Percentiles rank a stretch among this genome's conserved stretches.
phyloP scores from a whole-genome alignment of 2,329 filamentous ascomycete species.

The Zelopaecilomyces penicillatus region DNA sequence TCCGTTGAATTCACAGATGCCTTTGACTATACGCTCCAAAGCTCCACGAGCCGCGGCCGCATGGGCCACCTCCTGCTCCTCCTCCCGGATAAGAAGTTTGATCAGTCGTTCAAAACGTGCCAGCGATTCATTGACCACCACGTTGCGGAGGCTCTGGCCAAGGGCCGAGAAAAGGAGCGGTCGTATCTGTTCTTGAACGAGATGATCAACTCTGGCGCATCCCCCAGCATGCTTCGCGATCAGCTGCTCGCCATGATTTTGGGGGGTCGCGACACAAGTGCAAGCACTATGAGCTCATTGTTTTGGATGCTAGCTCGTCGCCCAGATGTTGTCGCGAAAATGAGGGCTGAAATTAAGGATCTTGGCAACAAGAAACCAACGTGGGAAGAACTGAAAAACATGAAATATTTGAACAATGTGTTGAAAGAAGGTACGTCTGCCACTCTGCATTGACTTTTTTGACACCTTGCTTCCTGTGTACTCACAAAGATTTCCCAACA shows the following conservation, averaged over 20 bases:
- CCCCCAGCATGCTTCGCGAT: slow-evolving; percentile 37
- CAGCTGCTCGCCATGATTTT: slow-evolving; percentile 47
- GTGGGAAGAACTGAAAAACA: slow-evolving; percentile 48
- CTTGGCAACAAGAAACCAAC: slow-evolving; percentile 35
- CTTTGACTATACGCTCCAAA: slow-evolving; percentile 39
- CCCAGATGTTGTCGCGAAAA: slow-evolving; percentile 33
- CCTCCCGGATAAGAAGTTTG: slow-evolving; percentile 28
- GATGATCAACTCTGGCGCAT: slow-evolving; percentile 38
- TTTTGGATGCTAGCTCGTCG: slow-evolving; percentile 39
- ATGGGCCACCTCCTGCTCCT: slow-evolving; percentile 31
- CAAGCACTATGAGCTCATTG: slow-evolving; percentile 38
- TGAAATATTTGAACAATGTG: slow-evolving; percentile 52
- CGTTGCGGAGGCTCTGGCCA: slow-evolving; percentile 31
- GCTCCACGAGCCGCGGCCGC: slow-evolving; percentile 29
- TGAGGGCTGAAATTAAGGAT: slow-evolving; percentile 34
- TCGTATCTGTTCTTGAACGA: slow-evolving; percentile 51
- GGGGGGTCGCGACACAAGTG: slow-evolving; percentile 51
- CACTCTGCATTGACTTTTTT: no score
- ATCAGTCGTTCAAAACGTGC: slow-evolving; percentile 30
- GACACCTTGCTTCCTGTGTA: not conserved
- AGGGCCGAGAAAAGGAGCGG: slow-evolving; percentile 25
- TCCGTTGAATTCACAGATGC: slow-evolving; percentile 35
- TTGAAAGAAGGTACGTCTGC: slow-evolving; percentile 36
- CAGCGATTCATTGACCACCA: slow-evolving; percentile 41
- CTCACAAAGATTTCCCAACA: not conserved